phyloP scores from a whole-genome alignment of 73 alveolate species.

The Paramecium pentaurelia region DNA sequence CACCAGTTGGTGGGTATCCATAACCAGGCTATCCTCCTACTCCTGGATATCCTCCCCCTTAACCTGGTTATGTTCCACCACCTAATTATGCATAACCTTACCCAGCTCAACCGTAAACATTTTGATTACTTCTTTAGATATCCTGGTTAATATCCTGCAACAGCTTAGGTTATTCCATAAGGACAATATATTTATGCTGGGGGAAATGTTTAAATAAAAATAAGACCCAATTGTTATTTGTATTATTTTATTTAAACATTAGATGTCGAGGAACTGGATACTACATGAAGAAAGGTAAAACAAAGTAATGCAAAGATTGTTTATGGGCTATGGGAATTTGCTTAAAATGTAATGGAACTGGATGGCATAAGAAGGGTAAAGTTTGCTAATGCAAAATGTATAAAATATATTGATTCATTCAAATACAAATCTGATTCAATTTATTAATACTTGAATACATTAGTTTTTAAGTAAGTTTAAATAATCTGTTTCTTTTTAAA shows the following conservation, averaged over 20 bases:
- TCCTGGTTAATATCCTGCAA: neutral
- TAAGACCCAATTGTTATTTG: neutral
- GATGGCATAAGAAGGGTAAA: neutral
- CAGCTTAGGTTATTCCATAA: neutral
- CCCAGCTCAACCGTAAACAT: neutral
- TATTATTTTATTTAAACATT: neutral
- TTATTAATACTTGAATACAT: neutral
- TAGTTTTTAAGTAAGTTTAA: neutral
- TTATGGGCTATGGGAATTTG: slow-evolving; percentile 14
- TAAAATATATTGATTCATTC: slow-evolving; percentile 7
- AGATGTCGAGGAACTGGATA: neutral
- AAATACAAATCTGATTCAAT: neutral
- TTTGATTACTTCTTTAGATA: neutral
- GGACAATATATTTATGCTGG: neutral
- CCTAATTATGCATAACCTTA: neutral
- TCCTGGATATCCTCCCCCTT: slow-evolving; percentile 1
- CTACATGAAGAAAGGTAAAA: neutral
- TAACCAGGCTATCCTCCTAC: neutral
- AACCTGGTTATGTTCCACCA: slow-evolving; percentile 11
- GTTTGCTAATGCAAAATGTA: slow-evolving; percentile 19
- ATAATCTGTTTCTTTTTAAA: neutral
- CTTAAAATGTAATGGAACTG: neutral
- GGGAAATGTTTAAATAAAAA: neutral
- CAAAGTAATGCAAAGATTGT: slow-evolving; percentile 8
- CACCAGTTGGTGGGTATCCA: neutral